Base-by-base conservation (phyloP, 306 rosid species). In the Trichosanthes truncata region DNA sequence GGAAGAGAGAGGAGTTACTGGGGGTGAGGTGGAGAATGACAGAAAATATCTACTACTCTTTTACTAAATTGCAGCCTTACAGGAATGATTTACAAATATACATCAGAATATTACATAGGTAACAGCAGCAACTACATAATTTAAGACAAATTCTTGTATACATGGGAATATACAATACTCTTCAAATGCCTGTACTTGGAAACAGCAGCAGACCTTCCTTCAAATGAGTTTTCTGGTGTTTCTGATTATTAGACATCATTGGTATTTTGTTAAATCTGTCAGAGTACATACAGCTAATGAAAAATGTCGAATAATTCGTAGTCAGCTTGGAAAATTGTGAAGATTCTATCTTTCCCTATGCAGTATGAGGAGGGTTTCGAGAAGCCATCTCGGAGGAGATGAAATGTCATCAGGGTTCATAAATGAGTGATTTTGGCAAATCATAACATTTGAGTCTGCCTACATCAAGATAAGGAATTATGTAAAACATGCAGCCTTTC, bases 171-270 rank as follows among this genome's bases (percentile, higher is more conserved):
- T 29, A 74, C 78, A 74, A 33, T 45, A 51, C 23, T 74, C 46
- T 74, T 74, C 78, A 51, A 51, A 31, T 74, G 10, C 31, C 25
- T 26, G 25, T 48, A 3, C 59, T 46, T 48, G 15, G 60, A 73
- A 48, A 73, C 59, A 73, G 61, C 78, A 51, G 78, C 62, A 74
- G 46, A 74, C 14, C 62, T 29, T 46, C 40, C 77, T 72, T 51
- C 62, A 74, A 51, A 74, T 49, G 61, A 51, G 17, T 18, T 74
- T 51, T 74, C 78, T 51, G 78, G 78, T 51, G 78, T 74, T 74
- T 52, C 62, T 74, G 62, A 49, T 74, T 51, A 74, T 74, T 74
- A 29, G 60, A 29, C 55, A 73, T 48, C 13, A 11, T 17, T 49
- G 18, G 46, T 8, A 20, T 52, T 74, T 20, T 74, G 26, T 51